These are phyloP conservation scores for Globisporangium abappressorium DNA, from an alignment of 352 stramenopile genomes.

Conservation along the genomic window DNA sequence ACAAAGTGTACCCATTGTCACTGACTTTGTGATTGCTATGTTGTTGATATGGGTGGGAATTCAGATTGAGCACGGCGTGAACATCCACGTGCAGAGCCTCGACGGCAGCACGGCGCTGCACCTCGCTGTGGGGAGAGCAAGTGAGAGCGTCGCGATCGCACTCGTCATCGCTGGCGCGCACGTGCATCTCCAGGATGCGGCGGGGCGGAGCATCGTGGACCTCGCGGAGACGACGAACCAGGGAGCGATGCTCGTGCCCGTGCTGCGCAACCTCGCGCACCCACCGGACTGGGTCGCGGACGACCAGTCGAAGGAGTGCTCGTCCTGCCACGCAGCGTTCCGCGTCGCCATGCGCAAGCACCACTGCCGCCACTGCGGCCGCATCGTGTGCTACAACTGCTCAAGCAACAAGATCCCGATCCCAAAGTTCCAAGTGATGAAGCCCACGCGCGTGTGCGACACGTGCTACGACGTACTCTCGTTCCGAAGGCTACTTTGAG, in stretches of 20 bases:
- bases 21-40: constrained; percentile 1
- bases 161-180: constrained; percentile 73
- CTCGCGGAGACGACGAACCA: constrained; percentile 81
- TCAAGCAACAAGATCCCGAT: constrained; percentile 83
- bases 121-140: constrained; percentile 70
- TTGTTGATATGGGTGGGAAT: background rate
- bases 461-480: constrained; percentile 84
- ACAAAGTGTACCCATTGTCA: background rate
- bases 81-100: constrained; percentile 79
- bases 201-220: constrained; percentile 78
- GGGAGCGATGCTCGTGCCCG: constrained; percentile 72
- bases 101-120: constrained; percentile 84
- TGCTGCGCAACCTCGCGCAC: constrained; percentile 71
- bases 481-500: constrained; percentile 75
- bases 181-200: constrained; percentile 78
- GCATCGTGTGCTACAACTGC: constrained; percentile 85
- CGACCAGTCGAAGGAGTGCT: constrained; percentile 69
- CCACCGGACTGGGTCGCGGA: constrained; percentile 64
- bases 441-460: constrained; percentile 73
- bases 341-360: constrained; percentile 83
- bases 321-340: constrained; percentile 70
- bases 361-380: constrained; percentile 80
- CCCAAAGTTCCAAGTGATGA: constrained; percentile 77
- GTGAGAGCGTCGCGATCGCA: constrained; percentile 64
- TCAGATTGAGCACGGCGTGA: constrained; percentile 76